Evolutionary conservation across 1,139 yeast genomes (phyloP).

Genomic region (Debaryomycetaceae sp.): DNA sequence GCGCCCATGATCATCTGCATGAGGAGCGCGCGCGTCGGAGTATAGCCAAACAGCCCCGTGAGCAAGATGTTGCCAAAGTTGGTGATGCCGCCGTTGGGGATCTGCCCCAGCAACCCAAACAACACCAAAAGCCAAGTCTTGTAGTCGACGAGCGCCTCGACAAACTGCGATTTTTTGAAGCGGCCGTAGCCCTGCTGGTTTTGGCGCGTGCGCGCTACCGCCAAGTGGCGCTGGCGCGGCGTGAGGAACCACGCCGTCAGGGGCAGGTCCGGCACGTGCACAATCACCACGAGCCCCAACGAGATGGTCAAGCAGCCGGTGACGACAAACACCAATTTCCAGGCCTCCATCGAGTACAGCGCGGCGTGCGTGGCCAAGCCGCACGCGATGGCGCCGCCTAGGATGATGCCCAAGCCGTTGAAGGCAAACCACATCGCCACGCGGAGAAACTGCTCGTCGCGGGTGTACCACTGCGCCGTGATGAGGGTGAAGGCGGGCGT

Average conservation of each 20-base stretch:
- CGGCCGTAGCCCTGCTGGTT: slow-evolving; percentile 55
- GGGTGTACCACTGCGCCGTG: slow-evolving; percentile 26
- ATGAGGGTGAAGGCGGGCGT: slow-evolving; percentile 59
- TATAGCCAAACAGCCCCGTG: slow-evolving; percentile 39
- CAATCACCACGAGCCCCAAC: slow-evolving; percentile 19
- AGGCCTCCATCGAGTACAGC: slow-evolving; percentile 19
- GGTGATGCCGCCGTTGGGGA: slow-evolving; percentile 37
- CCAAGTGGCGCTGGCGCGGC: slow-evolving; percentile 40
- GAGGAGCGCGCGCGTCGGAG: slow-evolving; percentile 21
- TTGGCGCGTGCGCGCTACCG: slow-evolving; percentile 30
- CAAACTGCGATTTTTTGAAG: slow-evolving; percentile 50
- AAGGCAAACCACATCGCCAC: slow-evolving; percentile 27
- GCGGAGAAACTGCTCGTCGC: slow-evolving; percentile 21
- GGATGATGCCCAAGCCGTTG: slow-evolving; percentile 27
- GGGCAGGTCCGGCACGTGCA: slow-evolving; percentile 28
- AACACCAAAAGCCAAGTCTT: slow-evolving; percentile 39
- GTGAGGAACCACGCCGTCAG: slow-evolving; percentile 34
- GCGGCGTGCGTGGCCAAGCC: slow-evolving; percentile 16
- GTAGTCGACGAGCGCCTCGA: slow-evolving; percentile 47
- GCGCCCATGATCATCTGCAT: slow-evolving; percentile 36
- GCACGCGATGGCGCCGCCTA: slow-evolving; percentile 25
- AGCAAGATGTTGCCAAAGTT: slow-evolving; percentile 44
- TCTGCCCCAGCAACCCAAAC: slow-evolving; percentile 22
- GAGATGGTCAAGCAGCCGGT: slow-evolving; percentile 26
- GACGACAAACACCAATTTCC: slow-evolving; percentile 30